phyloP scores from a whole-genome alignment of 2,329 filamentous ascomycete genomes.

The Phialophora tarda region DNA sequence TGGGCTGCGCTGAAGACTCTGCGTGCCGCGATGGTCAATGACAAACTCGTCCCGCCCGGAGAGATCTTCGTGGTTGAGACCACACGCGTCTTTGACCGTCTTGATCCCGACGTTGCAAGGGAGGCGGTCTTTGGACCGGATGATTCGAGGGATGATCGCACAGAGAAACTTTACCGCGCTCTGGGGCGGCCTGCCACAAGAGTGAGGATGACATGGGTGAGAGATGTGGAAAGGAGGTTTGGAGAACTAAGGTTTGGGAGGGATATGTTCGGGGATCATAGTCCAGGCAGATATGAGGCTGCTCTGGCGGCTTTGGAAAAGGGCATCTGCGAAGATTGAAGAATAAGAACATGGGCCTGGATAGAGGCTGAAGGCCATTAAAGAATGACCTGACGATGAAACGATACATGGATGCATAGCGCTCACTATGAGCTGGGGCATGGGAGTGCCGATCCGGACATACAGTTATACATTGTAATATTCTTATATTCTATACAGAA shows the following conservation, averaged over 20 bases:
- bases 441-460: too few relatives aligned
- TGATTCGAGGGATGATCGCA: conserved; percentile 46
- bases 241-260: conserved; percentile 72
- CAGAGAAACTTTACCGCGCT: conserved; percentile 41
- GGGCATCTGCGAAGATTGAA: conserved; percentile 51
- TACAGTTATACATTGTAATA: too few relatives aligned
- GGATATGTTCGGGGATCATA: conserved; percentile 77
- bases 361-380: neutral
- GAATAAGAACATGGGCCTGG: neutral
- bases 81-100: conserved; percentile 67
- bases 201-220: conserved; percentile 72
- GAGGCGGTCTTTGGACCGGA: conserved; percentile 53
- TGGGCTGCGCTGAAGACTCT: conserved; percentile 70
- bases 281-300: conserved; percentile 74
- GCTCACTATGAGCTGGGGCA: too few relatives aligned
- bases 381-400: neutral
- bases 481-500: too few relatives aligned
- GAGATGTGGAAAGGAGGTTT: conserved; percentile 73
- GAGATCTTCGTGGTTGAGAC: conserved; percentile 77
- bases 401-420: too few relatives aligned
- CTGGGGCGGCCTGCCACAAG: conserved; percentile 71
- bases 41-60: conserved; percentile 74
- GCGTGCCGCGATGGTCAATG: conserved; percentile 69
- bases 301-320: conserved; percentile 65
- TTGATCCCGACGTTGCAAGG: conserved; percentile 54